Conservation (phyloP, 306 rosid species). For the Quercus wislizeni region DNA sequence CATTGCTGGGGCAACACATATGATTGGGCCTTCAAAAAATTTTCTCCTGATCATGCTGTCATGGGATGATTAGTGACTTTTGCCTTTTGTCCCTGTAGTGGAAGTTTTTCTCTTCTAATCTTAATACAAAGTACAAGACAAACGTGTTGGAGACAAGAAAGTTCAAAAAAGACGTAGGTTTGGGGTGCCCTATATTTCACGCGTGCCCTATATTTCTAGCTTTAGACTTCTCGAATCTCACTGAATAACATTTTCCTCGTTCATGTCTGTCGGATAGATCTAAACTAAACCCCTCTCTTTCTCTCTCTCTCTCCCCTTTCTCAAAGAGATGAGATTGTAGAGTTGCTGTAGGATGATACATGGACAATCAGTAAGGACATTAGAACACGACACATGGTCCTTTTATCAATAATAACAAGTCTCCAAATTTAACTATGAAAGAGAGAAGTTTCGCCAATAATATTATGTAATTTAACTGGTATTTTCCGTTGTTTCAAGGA, state of each 20-base stretch:
- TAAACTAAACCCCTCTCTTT: background rate
- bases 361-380: slow-evolving; percentile 25
- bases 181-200: slow-evolving; percentile 53
- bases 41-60: background rate
- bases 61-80: background rate
- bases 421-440: too few relatives aligned
- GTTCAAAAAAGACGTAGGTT: slow-evolving; percentile 18
- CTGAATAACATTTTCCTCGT: slow-evolving; percentile 22
- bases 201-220: slow-evolving; percentile 51
- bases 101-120: slow-evolving; percentile 16
- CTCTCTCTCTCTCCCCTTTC: background rate
- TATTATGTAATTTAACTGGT: too few relatives aligned
- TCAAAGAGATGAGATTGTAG: background rate
- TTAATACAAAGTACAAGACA: slow-evolving; percentile 35
- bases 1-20: background rate
- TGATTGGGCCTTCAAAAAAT: background rate
- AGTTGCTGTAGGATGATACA: background rate
- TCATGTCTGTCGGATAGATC: slow-evolving; percentile 6
- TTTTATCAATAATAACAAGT: background rate
- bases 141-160: slow-evolving; percentile 50
- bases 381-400: slow-evolving; percentile 21
- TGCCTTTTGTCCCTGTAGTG: slow-evolving; percentile 18
- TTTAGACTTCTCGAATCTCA: slow-evolving; percentile 20
- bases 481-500: too few relatives aligned
- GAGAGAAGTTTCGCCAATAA: too few relatives aligned